Evolutionary conservation across 108 stramenopile genomes (phyloP).

Genomic region (Nitzschia sp.): DNA sequence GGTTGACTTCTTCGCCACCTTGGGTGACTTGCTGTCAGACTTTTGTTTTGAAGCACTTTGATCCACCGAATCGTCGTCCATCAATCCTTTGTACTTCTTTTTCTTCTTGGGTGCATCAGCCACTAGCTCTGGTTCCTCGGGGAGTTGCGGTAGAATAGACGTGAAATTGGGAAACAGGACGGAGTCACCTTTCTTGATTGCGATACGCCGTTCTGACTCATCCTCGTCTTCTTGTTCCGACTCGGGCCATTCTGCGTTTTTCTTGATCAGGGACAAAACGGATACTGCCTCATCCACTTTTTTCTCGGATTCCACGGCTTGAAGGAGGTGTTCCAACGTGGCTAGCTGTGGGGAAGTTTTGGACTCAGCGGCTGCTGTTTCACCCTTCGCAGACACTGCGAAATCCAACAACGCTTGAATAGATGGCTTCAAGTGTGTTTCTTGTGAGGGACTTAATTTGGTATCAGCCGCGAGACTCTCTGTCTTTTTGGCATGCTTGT

Average conservation of each 20-base stretch:
- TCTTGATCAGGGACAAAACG: slow-evolving; percentile 31
- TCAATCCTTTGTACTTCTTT: slow-evolving; percentile 22
- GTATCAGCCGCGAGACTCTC: not conserved
- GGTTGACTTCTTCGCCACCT: not conserved
- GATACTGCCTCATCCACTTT: slow-evolving; percentile 31
- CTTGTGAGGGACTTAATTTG: not conserved
- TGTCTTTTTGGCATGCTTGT: slow-evolving; percentile 1
- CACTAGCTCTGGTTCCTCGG: slow-evolving; percentile 34
- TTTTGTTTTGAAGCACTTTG: slow-evolving; percentile 13
- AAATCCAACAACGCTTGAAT: slow-evolving; percentile 28
- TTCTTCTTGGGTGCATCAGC: slow-evolving; percentile 3
- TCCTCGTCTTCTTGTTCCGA: slow-evolving; percentile 21
- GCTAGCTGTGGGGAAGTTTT: slow-evolving; percentile 3
- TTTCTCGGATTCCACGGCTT: slow-evolving; percentile 32
- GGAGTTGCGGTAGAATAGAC: slow-evolving; percentile 41
- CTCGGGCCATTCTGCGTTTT: slow-evolving; percentile 30
- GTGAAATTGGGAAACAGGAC: slow-evolving; percentile 31
- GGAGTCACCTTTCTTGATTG: slow-evolving; percentile 23
- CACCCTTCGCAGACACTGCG: not conserved
- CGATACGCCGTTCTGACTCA: slow-evolving; percentile 21
- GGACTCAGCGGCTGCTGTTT: not conserved
- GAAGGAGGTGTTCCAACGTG: slow-evolving; percentile 31
- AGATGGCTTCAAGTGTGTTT: slow-evolving; percentile 15
- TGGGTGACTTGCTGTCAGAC: slow-evolving; percentile 8
- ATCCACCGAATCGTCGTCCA: slow-evolving; percentile 31